Evolutionary conservation across 2,329 filamentous ascomycete genomes (phyloP).

Genomic region (Ophiocordyceps robertsii): DNA sequence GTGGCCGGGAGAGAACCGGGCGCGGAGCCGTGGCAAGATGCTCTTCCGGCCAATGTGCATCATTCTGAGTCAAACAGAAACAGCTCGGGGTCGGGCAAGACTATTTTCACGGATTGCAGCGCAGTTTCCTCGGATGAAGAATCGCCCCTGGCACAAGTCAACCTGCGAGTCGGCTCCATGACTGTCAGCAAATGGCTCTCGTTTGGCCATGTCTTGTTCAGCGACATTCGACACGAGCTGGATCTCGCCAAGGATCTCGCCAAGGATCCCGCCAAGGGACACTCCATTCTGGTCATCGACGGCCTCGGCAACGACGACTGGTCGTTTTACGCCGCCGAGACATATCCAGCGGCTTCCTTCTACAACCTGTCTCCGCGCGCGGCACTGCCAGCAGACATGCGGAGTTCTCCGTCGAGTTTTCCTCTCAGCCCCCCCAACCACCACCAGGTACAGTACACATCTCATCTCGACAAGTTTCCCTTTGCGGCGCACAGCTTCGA

Average conservation of each 20-base stretch:
- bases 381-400: slow-evolving; percentile 31
- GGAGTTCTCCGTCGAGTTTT: slow-evolving; percentile 28
- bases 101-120: slow-evolving; percentile 28
- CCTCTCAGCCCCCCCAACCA: slow-evolving; percentile 54
- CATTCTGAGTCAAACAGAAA: slow-evolving; percentile 13
- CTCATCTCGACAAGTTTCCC: slow-evolving; percentile 53
- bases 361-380: slow-evolving; percentile 59
- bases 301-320: slow-evolving; percentile 79
- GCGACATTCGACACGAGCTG: slow-evolving; percentile 62
- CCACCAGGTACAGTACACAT: slow-evolving; percentile 57
- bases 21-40: slow-evolving; percentile 12
- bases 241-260: slow-evolving; percentile 29
- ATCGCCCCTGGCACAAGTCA: slow-evolving; percentile 56
- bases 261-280: slow-evolving; percentile 26
- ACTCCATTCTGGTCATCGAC: slow-evolving; percentile 62
- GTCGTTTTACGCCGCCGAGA: slow-evolving; percentile 76
- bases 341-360: slow-evolving; percentile 60
- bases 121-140: slow-evolving; percentile 40
- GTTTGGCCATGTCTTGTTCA: slow-evolving; percentile 73
- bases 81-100: slow-evolving; percentile 17
- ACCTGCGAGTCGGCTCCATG: slow-evolving; percentile 66
- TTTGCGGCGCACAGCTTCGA: slow-evolving; percentile 67
- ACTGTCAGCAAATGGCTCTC: slow-evolving; percentile 82
- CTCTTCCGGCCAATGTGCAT: background rate
- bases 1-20: slow-evolving; percentile 30